phyloP scores from a whole-genome alignment of 805 yeast species.

The Myxozyma vanderwaltii region DNA sequence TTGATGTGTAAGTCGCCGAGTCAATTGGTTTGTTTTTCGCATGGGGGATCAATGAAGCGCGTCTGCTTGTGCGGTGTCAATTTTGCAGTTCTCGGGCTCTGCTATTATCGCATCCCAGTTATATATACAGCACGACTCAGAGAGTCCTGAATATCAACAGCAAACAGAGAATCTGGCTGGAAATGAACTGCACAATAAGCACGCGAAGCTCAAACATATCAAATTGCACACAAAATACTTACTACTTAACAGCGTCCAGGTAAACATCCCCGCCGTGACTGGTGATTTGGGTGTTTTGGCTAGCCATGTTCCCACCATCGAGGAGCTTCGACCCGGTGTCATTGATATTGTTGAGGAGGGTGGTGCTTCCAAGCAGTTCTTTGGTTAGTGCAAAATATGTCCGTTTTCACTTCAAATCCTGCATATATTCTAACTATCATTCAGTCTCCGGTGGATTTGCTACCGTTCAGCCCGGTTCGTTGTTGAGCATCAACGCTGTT shows the following conservation, averaged over 20 bases:
- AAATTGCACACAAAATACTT: too few species aligned
- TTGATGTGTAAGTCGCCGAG: conserved; percentile 41
- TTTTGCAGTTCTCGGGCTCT: not conserved
- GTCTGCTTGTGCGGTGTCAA: too few species aligned
- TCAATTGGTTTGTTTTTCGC: too few species aligned
- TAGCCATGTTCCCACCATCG: conserved; percentile 95
- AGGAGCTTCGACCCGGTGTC: conserved; percentile 94
- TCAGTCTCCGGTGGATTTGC: conserved; percentile 92
- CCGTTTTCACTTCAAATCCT: not conserved
- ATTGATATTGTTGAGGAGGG: conserved; percentile 84
- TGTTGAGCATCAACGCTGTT: conserved; percentile 84
- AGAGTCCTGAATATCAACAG: too few species aligned
- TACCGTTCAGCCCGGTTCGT: conserved; percentile 91
- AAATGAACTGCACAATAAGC: too few species aligned
- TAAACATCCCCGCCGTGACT: conserved; percentile 90
- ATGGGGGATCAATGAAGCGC: too few species aligned
- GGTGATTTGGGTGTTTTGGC: conserved; percentile 98
- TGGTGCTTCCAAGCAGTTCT: conserved; percentile 74
- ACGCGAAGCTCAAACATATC: too few species aligned
- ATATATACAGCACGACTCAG: too few species aligned
- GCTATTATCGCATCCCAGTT: too few species aligned
- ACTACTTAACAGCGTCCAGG: conserved; percentile 55
- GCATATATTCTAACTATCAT: not conserved
- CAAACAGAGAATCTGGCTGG: too few species aligned
- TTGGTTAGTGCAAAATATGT: conserved; percentile 41